Conservation (phyloP, 192 early-diverging fungal species). For the Backusella tuberculispora region DNA sequence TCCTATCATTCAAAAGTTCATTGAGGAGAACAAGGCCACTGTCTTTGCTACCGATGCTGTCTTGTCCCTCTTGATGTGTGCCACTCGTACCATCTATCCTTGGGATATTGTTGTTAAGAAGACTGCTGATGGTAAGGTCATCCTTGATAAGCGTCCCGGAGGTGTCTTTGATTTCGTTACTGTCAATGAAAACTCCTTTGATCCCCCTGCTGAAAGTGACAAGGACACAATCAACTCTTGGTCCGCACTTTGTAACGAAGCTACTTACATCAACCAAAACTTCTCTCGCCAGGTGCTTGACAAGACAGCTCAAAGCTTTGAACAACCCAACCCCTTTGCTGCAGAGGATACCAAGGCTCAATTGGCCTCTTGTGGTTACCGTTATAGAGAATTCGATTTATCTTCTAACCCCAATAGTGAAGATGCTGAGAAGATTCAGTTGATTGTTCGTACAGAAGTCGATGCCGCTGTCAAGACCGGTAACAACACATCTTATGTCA, state of each 20-base stretch:
- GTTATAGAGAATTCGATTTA: conserved; percentile 88
- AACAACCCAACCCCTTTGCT: conserved; percentile 79
- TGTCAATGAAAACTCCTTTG: conserved; percentile 95
- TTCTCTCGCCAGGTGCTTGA: conserved; percentile 83
- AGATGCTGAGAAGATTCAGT: conserved; percentile 63
- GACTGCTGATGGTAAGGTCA: conserved; percentile 76
- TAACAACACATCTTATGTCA: conserved; percentile 58
- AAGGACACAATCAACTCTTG: conserved; percentile 92
- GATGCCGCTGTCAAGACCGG: conserved; percentile 75
- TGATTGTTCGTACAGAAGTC: conserved; percentile 89
- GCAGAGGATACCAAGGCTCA: conserved; percentile 50
- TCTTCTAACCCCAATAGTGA: conserved; percentile 46
- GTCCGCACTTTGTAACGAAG: conserved; percentile 81
- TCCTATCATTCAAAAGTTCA: conserved; percentile 71
- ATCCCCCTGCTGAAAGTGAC: conserved; percentile 91
- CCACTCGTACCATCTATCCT: conserved; percentile 87
- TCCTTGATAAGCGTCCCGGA: conserved; percentile 91
- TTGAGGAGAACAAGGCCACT: conserved; percentile 49
- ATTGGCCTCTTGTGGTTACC: conserved; percentile 72
- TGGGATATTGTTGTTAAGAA: conserved; percentile 96
- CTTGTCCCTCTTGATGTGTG: conserved; percentile 90
- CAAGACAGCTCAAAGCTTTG: conserved; percentile 52
- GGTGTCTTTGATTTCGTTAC: conserved; percentile 81
- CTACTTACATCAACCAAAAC: conserved; percentile 84
- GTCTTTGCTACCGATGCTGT: conserved; percentile 94